phyloP scores from a whole-genome alignment of 1,139 yeast genomes.

The Yamadazyma dushanensis region DNA sequence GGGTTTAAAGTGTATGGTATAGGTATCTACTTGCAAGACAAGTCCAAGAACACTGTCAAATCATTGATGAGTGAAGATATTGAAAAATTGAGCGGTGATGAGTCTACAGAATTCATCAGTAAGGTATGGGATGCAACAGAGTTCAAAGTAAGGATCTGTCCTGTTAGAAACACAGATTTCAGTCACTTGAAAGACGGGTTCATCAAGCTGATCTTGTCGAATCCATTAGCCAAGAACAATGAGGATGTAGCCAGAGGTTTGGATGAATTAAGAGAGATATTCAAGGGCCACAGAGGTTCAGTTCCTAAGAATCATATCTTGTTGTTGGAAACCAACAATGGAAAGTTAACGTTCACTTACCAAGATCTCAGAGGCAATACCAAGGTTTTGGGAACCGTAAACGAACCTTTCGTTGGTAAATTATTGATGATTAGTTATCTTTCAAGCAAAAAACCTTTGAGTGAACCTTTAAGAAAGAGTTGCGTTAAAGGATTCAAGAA shows the following conservation, averaged over 20 bases:
- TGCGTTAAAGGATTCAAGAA: constrained; percentile 29
- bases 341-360: constrained; percentile 48
- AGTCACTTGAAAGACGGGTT: constrained; percentile 88
- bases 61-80: constrained; percentile 34
- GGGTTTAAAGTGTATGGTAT: constrained; percentile 84
- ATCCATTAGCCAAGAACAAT: constrained; percentile 43
- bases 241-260: constrained; percentile 50
- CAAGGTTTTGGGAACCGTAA: constrained; percentile 46
- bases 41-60: constrained; percentile 51
- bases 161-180: constrained; percentile 87
- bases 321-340: constrained; percentile 44
- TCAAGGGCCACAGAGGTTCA: constrained; percentile 52
- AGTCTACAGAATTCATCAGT: constrained; percentile 49
- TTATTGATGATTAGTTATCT: constrained; percentile 61
- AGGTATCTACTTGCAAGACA: constrained; percentile 71
- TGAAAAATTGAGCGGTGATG: constrained; percentile 27
- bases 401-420: constrained; percentile 51
- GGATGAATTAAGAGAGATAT: constrained; percentile 53
- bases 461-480: constrained; percentile 39
- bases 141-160: constrained; percentile 71
- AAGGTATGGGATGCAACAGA: constrained; percentile 22
- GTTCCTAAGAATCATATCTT: constrained; percentile 66
- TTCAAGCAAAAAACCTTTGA: constrained; percentile 61
- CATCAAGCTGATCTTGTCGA: constrained; percentile 69
- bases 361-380: constrained; percentile 30